These are phyloP conservation scores for Venturia carpophila DNA, from an alignment of 2,329 filamentous ascomycete genomes.

Conservation along the genomic window DNA sequence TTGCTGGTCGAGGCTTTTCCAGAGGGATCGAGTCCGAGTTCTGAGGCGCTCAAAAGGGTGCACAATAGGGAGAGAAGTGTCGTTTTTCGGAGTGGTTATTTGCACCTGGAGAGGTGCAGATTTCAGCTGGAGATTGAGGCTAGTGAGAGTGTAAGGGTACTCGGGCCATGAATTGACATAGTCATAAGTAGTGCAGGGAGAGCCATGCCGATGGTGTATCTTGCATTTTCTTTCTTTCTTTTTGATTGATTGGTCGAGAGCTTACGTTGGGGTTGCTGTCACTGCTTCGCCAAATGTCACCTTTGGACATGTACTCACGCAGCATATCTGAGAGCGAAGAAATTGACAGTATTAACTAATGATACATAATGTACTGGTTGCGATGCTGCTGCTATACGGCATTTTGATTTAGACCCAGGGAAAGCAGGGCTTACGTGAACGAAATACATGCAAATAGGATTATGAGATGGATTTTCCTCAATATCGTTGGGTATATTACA, in stretches of 20 bases:
- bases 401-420: too few relatives aligned
- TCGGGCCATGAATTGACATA: neutral
- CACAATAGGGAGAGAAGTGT: neutral
- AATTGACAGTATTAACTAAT: neutral
- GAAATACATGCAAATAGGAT: neutral
- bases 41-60: neutral
- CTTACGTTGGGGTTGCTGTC: neutral
- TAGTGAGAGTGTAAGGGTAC: neutral
- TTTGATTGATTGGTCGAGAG: too few relatives aligned
- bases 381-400: too few relatives aligned
- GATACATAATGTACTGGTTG: neutral
- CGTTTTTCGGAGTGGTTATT: neutral
- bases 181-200: too few relatives aligned
- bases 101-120: neutral
- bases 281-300: neutral
- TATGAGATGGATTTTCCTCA: too few relatives aligned
- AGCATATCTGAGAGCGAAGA: neutral
- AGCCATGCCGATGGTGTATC: too few relatives aligned
- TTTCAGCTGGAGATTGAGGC: neutral
- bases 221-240: too few relatives aligned
- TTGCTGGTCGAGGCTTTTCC: neutral
- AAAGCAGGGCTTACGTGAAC: neutral
- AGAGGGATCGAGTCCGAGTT: neutral
- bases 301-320: neutral
- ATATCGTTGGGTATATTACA: too few relatives aligned